A percentile compares a stretch with the other conserved stretches of the same genome.
phyloP scores from a whole-genome alignment of 2,329 filamentous ascomycete species.

The Arachnopeziza araneosa region DNA sequence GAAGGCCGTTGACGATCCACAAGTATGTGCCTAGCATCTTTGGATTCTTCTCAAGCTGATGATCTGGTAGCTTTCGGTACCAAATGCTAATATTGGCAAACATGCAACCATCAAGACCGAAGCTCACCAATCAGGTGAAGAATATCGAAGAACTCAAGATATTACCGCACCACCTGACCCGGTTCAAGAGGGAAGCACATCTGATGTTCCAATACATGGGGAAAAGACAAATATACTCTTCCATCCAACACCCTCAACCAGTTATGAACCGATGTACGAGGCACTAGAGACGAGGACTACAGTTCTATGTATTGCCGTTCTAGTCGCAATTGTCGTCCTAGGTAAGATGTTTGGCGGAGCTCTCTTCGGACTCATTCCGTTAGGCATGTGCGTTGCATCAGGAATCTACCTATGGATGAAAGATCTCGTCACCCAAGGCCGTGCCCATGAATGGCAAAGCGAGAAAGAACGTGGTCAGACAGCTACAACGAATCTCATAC shows the following conservation, averaged over 20 bases:
- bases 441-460: conserved; percentile 81
- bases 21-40: conserved; percentile 39
- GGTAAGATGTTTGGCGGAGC: conserved; percentile 76
- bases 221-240: conserved; percentile 97
- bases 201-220: conserved; percentile 90
- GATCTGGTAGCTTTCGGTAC: conserved; percentile 61
- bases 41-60: neutral
- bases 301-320: conserved; percentile 63
- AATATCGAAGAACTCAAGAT: conserved; percentile 83
- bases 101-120: conserved; percentile 67
- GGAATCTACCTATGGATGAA: conserved; percentile 88
- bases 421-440: conserved; percentile 74
- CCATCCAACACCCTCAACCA: conserved; percentile 85
- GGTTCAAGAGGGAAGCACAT: conserved; percentile 72
- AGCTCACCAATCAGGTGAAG: conserved; percentile 62
- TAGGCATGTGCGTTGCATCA: conserved; percentile 65
- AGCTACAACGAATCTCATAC: conserved; percentile 81
- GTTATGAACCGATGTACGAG: conserved; percentile 83
- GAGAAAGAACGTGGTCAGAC: conserved; percentile 81
- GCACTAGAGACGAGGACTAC: conserved; percentile 70
- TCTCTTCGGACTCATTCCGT: conserved; percentile 68
- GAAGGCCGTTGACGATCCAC: conserved; percentile 65
- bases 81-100: conserved; percentile 82
- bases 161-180: conserved; percentile 88
- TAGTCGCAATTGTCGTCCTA: conserved; percentile 67